Evolutionary conservation across 2,329 filamentous ascomycete species (phyloP), one percentile per base, ranked within the genome.

Genomic region (Cyphellophora attinorum): DNA sequence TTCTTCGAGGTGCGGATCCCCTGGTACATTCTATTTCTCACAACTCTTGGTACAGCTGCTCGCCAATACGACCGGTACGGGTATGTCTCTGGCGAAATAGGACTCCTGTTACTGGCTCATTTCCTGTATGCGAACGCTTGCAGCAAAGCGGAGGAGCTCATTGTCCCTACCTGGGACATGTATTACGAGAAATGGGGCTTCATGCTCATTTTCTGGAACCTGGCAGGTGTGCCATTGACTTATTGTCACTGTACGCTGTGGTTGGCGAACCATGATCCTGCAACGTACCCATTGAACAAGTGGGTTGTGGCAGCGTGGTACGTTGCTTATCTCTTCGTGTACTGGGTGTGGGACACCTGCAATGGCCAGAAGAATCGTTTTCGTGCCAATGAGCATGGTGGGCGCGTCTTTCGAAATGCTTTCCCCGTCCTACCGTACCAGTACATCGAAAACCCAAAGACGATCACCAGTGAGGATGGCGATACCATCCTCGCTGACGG

Each of bases 181-280:
- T 93, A 93, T 68, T 89, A 85, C 51, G 86, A 94, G 69, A 94
- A 94, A 65, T 88, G 84, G 76, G 86, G 86, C 34, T 94, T 94
- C 68, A 94, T 94, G 86, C 74, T 94, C 47, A 93, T 93, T 59
- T 94, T 94, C 74, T 94, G 86, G 86, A 94, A 94, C 62, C 68
- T 94, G 56, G 85, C 86, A 30, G 86, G 86, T 47, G 86, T 94
- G 16, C 86, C 86, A 11, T 70, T 94, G 34, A 86, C 79, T 35
- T 94, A 94, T 71, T 93, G 85, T 66, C 86, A 94, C 68, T 91
- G 83, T 72, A 89, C 83, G 31, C 76, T 94, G 51, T 94, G 83
- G 63, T 72, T 94, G 33, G 85, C 85, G 47, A 88, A 82, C 60
- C 85, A 93, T 58, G 64, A 81, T 51, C 82, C 88, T 0, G 70